phyloP scores from a whole-genome alignment of 805 yeast genomes.

The Wickerhamiella musiphila region DNA sequence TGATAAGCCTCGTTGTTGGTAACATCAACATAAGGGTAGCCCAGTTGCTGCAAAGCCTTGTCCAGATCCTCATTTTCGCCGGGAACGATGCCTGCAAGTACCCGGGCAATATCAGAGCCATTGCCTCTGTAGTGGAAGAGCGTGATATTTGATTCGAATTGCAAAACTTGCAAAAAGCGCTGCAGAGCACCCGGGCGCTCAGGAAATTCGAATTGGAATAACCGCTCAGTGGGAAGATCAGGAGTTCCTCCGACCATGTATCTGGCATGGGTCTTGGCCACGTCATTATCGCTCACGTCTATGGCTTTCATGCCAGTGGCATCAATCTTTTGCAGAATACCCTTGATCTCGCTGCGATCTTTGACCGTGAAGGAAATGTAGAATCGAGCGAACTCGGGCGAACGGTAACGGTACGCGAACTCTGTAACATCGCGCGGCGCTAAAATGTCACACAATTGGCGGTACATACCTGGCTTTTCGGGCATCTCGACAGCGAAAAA shows the following conservation, averaged over 20 bases:
- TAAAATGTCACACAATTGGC: constrained; percentile 53
- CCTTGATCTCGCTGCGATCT: constrained; percentile 56
- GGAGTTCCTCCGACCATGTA: constrained; percentile 90
- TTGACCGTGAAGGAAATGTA: constrained; percentile 73
- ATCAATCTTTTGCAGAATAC: constrained; percentile 41
- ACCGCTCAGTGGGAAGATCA: constrained; percentile 51
- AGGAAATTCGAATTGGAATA: constrained; percentile 83
- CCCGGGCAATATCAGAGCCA: constrained; percentile 88
- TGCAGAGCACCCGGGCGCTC: constrained; percentile 92
- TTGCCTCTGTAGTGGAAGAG: constrained; percentile 93
- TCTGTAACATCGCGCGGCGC: constrained; percentile 88
- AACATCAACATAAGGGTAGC: constrained; percentile 66
- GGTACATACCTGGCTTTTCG: constrained; percentile 82
- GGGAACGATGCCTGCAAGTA: constrained; percentile 83
- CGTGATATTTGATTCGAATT: constrained; percentile 77
- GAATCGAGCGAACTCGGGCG: constrained; percentile 43
- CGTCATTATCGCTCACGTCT: constrained; percentile 80
- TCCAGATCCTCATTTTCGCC: constrained; percentile 48
- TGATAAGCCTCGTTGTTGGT: constrained; percentile 74
- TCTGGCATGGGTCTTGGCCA: constrained; percentile 93
- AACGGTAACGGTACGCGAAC: constrained; percentile 67
- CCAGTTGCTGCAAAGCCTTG: constrained; percentile 48
- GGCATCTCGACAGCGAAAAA: constrained; percentile 83
- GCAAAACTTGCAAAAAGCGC: constrained; percentile 54
- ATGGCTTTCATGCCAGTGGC: constrained; percentile 52